Percentiles rank a stretch among this genome's conserved stretches.
These are phyloP conservation scores for Mycosphaerella sp. DNA, from an alignment of 2,329 filamentous ascomycete species.

Conservation along the genomic window DNA sequence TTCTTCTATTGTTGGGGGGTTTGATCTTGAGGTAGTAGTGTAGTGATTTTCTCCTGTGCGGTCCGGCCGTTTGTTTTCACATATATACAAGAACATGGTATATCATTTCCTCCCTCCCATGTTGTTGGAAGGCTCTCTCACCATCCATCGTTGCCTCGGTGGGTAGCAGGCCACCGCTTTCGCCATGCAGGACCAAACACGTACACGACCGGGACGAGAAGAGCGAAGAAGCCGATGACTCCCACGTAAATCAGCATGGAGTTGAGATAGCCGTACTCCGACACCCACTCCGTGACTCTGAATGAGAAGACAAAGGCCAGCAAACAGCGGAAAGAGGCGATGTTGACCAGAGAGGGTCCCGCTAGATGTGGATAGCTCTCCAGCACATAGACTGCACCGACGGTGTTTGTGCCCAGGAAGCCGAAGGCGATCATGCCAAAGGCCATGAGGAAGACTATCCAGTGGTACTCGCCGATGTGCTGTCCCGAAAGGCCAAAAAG, in stretches of 20 bases:
- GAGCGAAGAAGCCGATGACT: constrained; percentile 23
- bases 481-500: constrained; percentile 27
- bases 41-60: neutral
- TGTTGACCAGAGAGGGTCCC: constrained; percentile 30
- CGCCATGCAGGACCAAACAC: constrained; percentile 20
- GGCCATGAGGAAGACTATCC: constrained; percentile 26
- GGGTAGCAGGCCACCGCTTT: constrained; percentile 20
- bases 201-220: constrained; percentile 27
- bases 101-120: neutral
- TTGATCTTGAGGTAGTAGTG: no score
- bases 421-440: constrained; percentile 29
- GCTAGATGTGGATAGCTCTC: constrained; percentile 32
- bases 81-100: neutral
- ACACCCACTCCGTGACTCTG: constrained; percentile 26
- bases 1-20: no score
- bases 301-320: constrained; percentile 30
- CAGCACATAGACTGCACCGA: constrained; percentile 30
- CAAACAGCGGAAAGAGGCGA: constrained; percentile 29
- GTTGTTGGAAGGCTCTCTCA: neutral
- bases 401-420: constrained; percentile 29
- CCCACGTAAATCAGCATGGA: constrained; percentile 29
- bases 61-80: neutral
- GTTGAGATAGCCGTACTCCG: constrained; percentile 26
- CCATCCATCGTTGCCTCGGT: constrained; percentile 9
- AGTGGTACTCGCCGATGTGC: constrained; percentile 21